Base-by-base conservation (phyloP, 148 eudicot genomes). In the Polygonum aviculare region DNA sequence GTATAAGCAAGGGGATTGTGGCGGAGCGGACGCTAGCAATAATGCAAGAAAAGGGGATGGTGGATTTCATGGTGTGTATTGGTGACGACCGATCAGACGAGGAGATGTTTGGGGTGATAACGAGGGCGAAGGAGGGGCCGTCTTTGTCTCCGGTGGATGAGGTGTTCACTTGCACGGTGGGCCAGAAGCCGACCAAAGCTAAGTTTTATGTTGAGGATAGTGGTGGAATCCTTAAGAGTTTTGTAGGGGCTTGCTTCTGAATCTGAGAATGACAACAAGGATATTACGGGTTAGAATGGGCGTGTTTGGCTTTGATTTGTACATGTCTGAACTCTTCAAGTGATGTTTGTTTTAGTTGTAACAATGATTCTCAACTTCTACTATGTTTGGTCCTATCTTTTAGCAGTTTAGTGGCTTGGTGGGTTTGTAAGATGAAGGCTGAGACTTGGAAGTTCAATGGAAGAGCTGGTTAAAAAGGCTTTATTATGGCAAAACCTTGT, bases 91-190 rank as follows among this genome's bases (percentile, higher is more conserved):
- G 91, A 73, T 91, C 96, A 12, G 93, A 91, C 3, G 93, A 91
- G 75, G 96, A 91, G 82, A 91, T 91, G 96, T 91, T 91, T 77
- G 96, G 87, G 81, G 91, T 89, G 74, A 86, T 91, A 74, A 81
- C 78, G 82, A 87, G 76, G 21, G 96, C 96, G 18, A 81, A 45
- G 77, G 81, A 84, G 0, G 84, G 84, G 12, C 83, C 85, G 4
- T 82, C 88, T 19, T 86, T 91, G 35, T 87, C 93, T 5, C 91
- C 91, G 0, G 88, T 86, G 26, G 93, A 90, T 9, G 90, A 89
- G 72, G 87, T 91, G 6, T 91, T 91, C 63, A 87, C 96, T 7
- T 91, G 96, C 84, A 89, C 96, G 91, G 88, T 91, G 22, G 96
- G 96, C 21, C 91, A 87, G 76, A 91, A 91, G 52, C 96, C 96